Conservation (phyloP, 225 moss, liverwort and hornwort species). For the Pseudoscleropodium purum region DNA sequence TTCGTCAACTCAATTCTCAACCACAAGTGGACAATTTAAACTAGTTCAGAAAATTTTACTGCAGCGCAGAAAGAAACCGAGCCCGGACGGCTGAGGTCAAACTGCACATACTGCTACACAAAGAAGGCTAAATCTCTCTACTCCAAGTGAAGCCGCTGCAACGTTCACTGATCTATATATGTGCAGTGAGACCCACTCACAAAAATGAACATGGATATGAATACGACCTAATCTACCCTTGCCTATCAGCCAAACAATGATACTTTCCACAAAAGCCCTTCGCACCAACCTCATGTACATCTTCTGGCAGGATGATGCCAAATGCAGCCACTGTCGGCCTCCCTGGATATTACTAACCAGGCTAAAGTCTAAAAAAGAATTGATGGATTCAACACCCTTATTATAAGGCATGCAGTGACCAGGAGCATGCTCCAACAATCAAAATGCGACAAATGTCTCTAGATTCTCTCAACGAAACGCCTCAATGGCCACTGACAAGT, state of each 20-base stretch:
- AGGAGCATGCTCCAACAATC: slow-evolving; percentile 16
- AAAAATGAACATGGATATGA: slow-evolving; percentile 18
- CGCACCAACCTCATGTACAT: slow-evolving; percentile 27
- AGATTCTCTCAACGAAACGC: not conserved
- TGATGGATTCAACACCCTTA: slow-evolving; percentile 29
- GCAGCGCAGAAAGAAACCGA: not conserved
- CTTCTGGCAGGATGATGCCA: slow-evolving; percentile 16
- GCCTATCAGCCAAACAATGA: slow-evolving; percentile 8
- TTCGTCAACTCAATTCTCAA: not conserved
- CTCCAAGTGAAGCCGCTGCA: slow-evolving; percentile 11
- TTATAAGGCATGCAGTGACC: slow-evolving; percentile 17
- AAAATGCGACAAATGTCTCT: slow-evolving; percentile 10
- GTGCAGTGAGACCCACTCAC: slow-evolving; percentile 17
- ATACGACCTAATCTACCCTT: slow-evolving; percentile 10
- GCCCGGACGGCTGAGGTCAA: not conserved
- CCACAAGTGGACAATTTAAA: not conserved
- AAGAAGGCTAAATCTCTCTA: slow-evolving; percentile 5
- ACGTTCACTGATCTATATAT: slow-evolving; percentile 16
- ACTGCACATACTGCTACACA: not conserved
- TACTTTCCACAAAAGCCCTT: slow-evolving; percentile 18
- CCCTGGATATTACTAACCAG: slow-evolving; percentile 15
- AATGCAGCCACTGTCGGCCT: slow-evolving; percentile 3
- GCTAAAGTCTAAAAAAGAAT: slow-evolving; percentile 28
- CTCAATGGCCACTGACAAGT: not conserved
- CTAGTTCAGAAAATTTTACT: slow-evolving; percentile 7